Base-by-base conservation (phyloP, 2,329 filamentous ascomycete genomes). In the Diaporthe sp. region DNA sequence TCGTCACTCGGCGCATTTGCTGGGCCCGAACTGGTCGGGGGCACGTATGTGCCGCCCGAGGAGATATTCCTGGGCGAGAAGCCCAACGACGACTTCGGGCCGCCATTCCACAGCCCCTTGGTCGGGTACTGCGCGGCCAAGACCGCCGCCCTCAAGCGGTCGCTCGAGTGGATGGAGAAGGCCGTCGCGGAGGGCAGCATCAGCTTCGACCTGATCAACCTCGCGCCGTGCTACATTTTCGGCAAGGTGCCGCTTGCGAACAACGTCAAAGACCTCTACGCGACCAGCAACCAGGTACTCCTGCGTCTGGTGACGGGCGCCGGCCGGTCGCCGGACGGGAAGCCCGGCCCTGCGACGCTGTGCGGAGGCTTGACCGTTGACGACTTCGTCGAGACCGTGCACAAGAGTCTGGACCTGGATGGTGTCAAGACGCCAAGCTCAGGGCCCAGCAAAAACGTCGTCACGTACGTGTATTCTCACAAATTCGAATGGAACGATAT, bases 401-500 rank as follows among this genome's bases (percentile, higher is more conserved):
- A 73, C 47, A 74, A 67, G 72, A 58, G 76, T 22, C 70, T 78
- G 34, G 76, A 78, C 42, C 44, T 28, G 34, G 74, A 47, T 7
- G n/a, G 8, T 22, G 72, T 76, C 37, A 67, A 25, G 49, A 77
- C 77, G 60, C 76, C 77, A 2, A 37, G n/a, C 1, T 61, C 65
- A 5, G 77, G 77, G 2, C 68, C 72, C 31, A 72, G n/a, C 68
- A 71, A 71, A 51, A 44, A 72, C 47, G 42, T 78, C 6, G n/a
- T n/a, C 67, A 76, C 55, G 22, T 76, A 71, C 31, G n/a, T 57
- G 7, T 47, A n/a, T n/a, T n/a, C n/a, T n/a, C n/a, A n/a, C n/a
- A n/a, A n/a, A n/a, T n/a, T n/a, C n/a, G n/a, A n/a, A n/a, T 78
- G 76, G 77, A 74, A 76, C 25, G 76, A 77, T 22, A 25, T 70